Evolutionary conservation across 192 early-diverging fungal genomes (phyloP).

Genomic region (Mortierella antarctica): DNA sequence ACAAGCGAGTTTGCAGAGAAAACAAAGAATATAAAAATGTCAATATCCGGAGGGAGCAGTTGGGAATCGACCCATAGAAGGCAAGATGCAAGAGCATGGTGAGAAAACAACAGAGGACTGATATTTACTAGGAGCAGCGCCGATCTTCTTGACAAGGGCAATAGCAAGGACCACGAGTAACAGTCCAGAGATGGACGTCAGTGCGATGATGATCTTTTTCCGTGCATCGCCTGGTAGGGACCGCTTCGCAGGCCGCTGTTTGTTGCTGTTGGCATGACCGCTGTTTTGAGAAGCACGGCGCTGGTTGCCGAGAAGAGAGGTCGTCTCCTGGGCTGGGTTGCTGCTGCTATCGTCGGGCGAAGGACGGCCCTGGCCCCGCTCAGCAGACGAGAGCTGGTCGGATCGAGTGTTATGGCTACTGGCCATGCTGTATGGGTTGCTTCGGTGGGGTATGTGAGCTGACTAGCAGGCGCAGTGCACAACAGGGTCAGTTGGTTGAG

Average conservation of each 20-base stretch:
- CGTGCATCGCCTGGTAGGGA: conserved; percentile 18
- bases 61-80: neutral
- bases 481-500: too few relatives aligned
- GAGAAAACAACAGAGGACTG: neutral
- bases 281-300: conserved; percentile 13
- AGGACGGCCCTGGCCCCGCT: conserved; percentile 21
- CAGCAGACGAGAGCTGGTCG: conserved; percentile 39
- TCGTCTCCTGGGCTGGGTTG: conserved; percentile 6
- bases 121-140: conserved; percentile 18
- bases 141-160: conserved; percentile 36
- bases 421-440: neutral
- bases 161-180: conserved; percentile 36
- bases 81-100: neutral
- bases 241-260: conserved; percentile 13
- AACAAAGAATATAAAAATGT: neutral
- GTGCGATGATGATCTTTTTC: conserved; percentile 43
- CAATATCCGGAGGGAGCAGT: neutral
- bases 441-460: too few relatives aligned
- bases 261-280: conserved; percentile 1
- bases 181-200: conserved; percentile 49
- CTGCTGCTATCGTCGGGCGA: conserved; percentile 4
- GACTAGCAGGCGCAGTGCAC: too few relatives aligned
- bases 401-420: conserved; percentile 14
- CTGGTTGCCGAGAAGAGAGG: conserved; percentile 15
- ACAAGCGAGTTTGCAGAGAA: neutral